Conservation (phyloP, 768 basidiomycete genomes). For the Mycena rebaudengoi region DNA sequence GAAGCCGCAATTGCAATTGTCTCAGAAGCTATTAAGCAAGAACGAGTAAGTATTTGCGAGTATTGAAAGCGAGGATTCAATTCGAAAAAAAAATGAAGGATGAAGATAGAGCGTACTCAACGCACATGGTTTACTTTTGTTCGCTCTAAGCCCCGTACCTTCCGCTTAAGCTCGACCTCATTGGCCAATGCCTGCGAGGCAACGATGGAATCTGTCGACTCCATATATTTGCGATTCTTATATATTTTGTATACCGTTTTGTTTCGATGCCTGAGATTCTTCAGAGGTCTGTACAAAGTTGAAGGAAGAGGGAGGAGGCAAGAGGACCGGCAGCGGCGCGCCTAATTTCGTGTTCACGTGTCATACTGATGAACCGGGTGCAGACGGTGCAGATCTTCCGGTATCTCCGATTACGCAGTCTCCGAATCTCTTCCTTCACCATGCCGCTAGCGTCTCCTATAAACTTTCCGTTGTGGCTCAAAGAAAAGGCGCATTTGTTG, state of each 20-base stretch:
- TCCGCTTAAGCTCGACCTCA: slow-evolving; percentile 30
- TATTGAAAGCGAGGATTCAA: background rate
- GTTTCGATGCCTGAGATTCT: no score
- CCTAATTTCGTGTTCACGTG: no score
- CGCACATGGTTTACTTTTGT: slow-evolving; percentile 66
- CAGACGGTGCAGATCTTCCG: no score
- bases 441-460: slow-evolving; percentile 86
- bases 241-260: no score
- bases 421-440: background rate
- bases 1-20: slow-evolving; percentile 77
- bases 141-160: slow-evolving; percentile 58
- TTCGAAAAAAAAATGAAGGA: no score
- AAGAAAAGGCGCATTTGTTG: slow-evolving; percentile 79
- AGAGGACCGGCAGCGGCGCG: no score
- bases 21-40: slow-evolving; percentile 61
- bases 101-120: no score
- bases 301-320: no score
- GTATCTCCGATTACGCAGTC: slow-evolving; percentile 3
- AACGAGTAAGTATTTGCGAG: background rate
- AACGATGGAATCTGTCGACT: no score
- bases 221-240: no score
- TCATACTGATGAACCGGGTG: no score
- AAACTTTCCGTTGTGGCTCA: slow-evolving; percentile 91
- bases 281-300: no score
- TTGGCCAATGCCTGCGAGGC: background rate